phyloP scores from a whole-genome alignment of 2,329 filamentous ascomycete genomes.

The Talaromyces sp. region DNA sequence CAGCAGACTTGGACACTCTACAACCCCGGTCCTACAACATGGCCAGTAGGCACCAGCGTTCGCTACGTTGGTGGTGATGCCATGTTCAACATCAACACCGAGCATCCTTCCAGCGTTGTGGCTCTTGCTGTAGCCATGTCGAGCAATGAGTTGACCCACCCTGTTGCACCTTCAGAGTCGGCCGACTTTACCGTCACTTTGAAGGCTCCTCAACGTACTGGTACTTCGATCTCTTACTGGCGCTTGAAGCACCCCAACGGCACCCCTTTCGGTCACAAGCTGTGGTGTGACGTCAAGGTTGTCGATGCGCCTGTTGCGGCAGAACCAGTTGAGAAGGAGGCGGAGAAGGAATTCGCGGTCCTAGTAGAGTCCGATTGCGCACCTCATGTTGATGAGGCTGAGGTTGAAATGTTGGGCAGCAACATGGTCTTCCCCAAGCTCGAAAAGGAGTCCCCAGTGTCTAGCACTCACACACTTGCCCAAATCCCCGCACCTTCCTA shows the following conservation, averaged over 20 bases:
- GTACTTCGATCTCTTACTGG: conserved; percentile 93
- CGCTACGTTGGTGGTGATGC: conserved; percentile 92
- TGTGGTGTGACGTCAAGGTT: conserved; percentile 92
- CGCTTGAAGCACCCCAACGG: conserved; percentile 80
- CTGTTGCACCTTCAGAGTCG: conserved; percentile 71
- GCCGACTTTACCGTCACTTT: conserved; percentile 80
- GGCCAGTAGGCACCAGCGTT: conserved; percentile 87
- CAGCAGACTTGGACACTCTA: conserved; percentile 88
- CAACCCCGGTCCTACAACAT: conserved; percentile 74
- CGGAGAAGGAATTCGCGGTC: conserved; percentile 26
- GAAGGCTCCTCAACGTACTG: conserved; percentile 72
- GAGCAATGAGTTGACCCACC: conserved; percentile 70
- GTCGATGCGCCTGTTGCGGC: conserved; percentile 7
- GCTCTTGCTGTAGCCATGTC: conserved; percentile 77
- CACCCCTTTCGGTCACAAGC: conserved; percentile 80
- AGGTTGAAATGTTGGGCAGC: conserved; percentile 44
- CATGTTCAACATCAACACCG: conserved; percentile 87
- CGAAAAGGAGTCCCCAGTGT: conserved; percentile 84
- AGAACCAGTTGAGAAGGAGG: conserved; percentile 19
- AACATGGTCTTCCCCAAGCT: conserved; percentile 97
- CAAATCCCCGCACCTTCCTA: conserved; percentile 45
- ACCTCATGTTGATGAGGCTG: conserved; percentile 18
- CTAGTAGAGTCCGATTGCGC: conserved; percentile 7
- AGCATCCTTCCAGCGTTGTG: conserved; percentile 72
- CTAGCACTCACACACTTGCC: conserved; percentile 64